These are phyloP conservation scores for Strobilomyces dryophilus DNA, from an alignment of 768 basidiomycete species.

Conservation along the genomic window DNA sequence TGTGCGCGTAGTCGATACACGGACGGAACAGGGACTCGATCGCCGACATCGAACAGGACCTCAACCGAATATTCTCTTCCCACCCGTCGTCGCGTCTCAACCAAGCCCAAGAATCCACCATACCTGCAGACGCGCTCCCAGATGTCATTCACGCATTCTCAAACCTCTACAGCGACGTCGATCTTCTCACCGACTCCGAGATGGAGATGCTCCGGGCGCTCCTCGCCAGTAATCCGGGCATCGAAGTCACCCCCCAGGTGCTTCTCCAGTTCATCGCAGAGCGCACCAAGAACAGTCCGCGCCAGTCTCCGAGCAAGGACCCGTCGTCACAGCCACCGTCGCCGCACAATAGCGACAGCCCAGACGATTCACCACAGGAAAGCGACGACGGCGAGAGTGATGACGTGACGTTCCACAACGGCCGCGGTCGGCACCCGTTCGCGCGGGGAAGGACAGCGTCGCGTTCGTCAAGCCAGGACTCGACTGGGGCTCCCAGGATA, in stretches of 20 bases:
- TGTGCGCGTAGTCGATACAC: slow-evolving; percentile 27
- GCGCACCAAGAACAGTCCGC: slow-evolving; percentile 42
- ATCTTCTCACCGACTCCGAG: slow-evolving; percentile 65
- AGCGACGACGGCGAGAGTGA: slow-evolving; percentile 34
- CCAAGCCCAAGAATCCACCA: slow-evolving; percentile 55
- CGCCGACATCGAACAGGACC: slow-evolving; percentile 64
- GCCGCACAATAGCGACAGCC: slow-evolving; percentile 25
- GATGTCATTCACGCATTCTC: slow-evolving; percentile 67
- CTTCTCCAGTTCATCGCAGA: slow-evolving; percentile 63
- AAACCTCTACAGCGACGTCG: slow-evolving; percentile 51
- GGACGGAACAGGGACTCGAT: slow-evolving; percentile 70
- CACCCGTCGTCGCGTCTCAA: slow-evolving; percentile 60
- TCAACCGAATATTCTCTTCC: slow-evolving; percentile 60
- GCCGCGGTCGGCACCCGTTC: slow-evolving; percentile 36
- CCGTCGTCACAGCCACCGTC: slow-evolving; percentile 6
- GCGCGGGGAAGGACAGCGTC: slow-evolving; percentile 29
- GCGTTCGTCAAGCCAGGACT: slow-evolving; percentile 59
- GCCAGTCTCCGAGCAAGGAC: slow-evolving; percentile 24
- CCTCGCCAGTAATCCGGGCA: slow-evolving; percentile 53
- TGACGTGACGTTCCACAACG: slow-evolving; percentile 32
- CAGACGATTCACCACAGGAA: slow-evolving; percentile 32
- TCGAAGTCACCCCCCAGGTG: slow-evolving; percentile 66
- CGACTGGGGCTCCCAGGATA: slow-evolving; percentile 40
- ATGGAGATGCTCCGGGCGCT: slow-evolving; percentile 54
- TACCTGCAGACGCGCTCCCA: slow-evolving; percentile 68